Evolutionary conservation across 1,139 yeast genomes (phyloP).

Genomic region (Suhomyces anneliseae): DNA sequence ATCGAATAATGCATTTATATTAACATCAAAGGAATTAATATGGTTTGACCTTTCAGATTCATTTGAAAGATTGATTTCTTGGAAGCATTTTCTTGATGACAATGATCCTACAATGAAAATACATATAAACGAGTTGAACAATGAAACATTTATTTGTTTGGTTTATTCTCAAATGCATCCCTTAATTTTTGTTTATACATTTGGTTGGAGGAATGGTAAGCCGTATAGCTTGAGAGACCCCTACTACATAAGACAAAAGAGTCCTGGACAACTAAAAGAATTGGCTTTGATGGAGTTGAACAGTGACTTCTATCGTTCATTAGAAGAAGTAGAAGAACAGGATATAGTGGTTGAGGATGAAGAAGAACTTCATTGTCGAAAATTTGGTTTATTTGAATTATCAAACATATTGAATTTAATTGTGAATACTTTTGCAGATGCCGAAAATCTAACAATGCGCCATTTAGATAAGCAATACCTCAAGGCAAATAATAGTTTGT

Average conservation of each 20-base stretch:
- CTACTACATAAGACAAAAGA: slow-evolving; percentile 19
- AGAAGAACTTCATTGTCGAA: slow-evolving; percentile 4
- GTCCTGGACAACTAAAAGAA: slow-evolving; percentile 16
- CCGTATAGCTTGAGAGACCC: slow-evolving; percentile 48
- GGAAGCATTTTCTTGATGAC: slow-evolving; percentile 66
- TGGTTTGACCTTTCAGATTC: slow-evolving; percentile 35
- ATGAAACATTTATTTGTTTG: slow-evolving; percentile 31
- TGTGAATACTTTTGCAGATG: slow-evolving; percentile 1
- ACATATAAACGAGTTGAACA: slow-evolving; percentile 21
- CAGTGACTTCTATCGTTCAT: slow-evolving; percentile 4
- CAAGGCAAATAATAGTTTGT: not conserved
- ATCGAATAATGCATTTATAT: slow-evolving; percentile 37
- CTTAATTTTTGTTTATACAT: slow-evolving; percentile 42
- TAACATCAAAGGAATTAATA: slow-evolving; percentile 64
- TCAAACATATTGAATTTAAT: slow-evolving; percentile 17
- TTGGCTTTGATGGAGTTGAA: slow-evolving; percentile 13
- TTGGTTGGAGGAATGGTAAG: slow-evolving; percentile 37
- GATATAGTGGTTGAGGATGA: slow-evolving; percentile 5
- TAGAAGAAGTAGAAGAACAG: not conserved
- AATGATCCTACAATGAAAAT: slow-evolving; percentile 57
- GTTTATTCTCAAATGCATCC: slow-evolving; percentile 45
- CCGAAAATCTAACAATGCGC: not conserved
- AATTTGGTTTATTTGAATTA: slow-evolving; percentile 23
- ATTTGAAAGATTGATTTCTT: slow-evolving; percentile 51
- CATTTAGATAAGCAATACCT: not conserved